A percentile compares a stretch with the other conserved stretches of the same genome.
phyloP scores from a whole-genome alignment of 2,329 filamentous ascomycete genomes.

The Metarhizium brunneum region DNA sequence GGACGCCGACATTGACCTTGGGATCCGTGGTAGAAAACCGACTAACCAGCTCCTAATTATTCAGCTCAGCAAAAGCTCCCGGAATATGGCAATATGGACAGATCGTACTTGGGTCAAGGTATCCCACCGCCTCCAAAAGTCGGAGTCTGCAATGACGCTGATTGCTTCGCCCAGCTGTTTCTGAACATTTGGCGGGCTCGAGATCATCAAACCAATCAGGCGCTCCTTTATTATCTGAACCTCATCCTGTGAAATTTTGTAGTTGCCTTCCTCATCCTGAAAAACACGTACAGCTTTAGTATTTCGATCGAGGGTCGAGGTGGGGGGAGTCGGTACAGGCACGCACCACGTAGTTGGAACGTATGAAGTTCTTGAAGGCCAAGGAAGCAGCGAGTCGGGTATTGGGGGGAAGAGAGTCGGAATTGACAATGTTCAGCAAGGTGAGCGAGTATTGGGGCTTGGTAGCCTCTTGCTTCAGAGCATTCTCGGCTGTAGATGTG shows the following conservation, averaged over 20 bases:
- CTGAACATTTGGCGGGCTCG: constrained; percentile 78
- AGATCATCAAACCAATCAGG: constrained; percentile 94
- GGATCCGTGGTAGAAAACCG: constrained; percentile 75
- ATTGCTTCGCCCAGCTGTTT: constrained; percentile 93
- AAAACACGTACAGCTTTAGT: constrained; percentile 9
- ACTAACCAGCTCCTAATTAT: constrained; percentile 67
- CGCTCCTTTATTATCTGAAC: constrained; percentile 88
- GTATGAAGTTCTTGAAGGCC: constrained; percentile 98
- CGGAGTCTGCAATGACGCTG: constrained; percentile 93
- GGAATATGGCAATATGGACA: background rate
- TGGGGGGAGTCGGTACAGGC: background rate
- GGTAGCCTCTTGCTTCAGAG: constrained; percentile 68
- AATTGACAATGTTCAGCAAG: constrained; percentile 84
- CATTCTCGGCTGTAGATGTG: constrained; percentile 59
- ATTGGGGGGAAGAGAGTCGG: constrained; percentile 60
- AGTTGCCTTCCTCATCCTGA: constrained; percentile 83
- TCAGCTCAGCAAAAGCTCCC: background rate
- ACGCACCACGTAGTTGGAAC: constrained; percentile 77
- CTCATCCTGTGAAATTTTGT: constrained; percentile 77
- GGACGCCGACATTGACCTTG: constrained; percentile 81
- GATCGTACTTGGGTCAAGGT: constrained; percentile 68
- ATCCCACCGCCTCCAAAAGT: constrained; percentile 95
- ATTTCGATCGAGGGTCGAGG: constrained; percentile 3
- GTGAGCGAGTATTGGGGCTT: constrained; percentile 82
- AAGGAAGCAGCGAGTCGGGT: constrained; percentile 81